These are phyloP conservation scores for Clarireedia paspali DNA, from an alignment of 2,329 filamentous ascomycete species.

Conservation along the genomic window DNA sequence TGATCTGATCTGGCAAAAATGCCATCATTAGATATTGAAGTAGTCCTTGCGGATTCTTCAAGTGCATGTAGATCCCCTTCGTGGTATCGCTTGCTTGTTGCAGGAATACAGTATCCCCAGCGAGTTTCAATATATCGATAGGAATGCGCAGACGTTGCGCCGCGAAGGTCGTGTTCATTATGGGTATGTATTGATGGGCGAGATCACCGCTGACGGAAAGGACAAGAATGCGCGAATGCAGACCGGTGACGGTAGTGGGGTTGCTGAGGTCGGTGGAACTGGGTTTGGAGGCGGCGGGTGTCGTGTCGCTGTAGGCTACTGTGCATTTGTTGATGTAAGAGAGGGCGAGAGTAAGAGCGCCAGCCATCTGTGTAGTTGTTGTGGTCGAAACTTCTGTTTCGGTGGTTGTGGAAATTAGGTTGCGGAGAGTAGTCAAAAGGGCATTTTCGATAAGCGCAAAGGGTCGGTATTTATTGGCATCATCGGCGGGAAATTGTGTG, in stretches of 20 bases:
- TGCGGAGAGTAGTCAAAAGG: constrained; percentile 64
- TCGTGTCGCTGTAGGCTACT: constrained; percentile 30
- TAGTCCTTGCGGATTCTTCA: constrained; percentile 59
- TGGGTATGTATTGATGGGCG: constrained; percentile 86
- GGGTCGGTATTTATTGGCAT: constrained; percentile 85
- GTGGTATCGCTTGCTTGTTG: constrained; percentile 82
- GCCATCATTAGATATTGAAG: constrained; percentile 93
- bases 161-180: constrained; percentile 98
- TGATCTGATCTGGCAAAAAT: constrained; percentile 67
- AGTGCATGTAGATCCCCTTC: constrained; percentile 59
- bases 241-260: constrained; percentile 34
- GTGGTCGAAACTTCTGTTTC: constrained; percentile 54
- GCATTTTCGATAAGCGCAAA: constrained; percentile 82
- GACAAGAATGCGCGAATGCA: constrained; percentile 80
- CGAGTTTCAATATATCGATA: constrained; percentile 84
- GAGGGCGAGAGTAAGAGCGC: constrained; percentile 82
- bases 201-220: constrained; percentile 82
- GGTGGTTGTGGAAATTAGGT: constrained; percentile 65
- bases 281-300: constrained; percentile 27
- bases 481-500: constrained; percentile 22
- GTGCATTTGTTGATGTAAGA: constrained; percentile 74
- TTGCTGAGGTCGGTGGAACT: constrained; percentile 14
- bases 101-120: constrained; percentile 81
- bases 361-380: constrained; percentile 80
- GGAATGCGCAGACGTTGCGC: constrained; percentile 82